Conservation (phyloP, 352 stramenopile species). For the Globisporangium nodosum region DNA sequence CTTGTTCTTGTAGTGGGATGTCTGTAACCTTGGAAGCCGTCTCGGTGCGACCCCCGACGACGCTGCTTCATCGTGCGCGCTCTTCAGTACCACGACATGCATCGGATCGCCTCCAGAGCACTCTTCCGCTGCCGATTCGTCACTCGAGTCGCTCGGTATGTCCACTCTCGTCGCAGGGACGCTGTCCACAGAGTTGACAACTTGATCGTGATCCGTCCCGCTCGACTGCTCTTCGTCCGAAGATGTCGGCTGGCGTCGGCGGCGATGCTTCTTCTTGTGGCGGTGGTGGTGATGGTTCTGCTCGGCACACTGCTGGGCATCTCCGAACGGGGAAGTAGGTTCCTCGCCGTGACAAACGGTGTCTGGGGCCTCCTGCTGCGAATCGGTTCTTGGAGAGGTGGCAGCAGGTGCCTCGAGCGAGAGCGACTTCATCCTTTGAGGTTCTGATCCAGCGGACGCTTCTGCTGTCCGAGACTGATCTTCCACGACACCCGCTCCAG, state of each 20-base stretch:
- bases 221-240: constrained; percentile 1
- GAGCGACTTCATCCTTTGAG: not conserved
- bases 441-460: not conserved
- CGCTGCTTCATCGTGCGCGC: not conserved
- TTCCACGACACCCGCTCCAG: no score
- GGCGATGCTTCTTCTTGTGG: constrained; percentile 6
- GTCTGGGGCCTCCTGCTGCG: not conserved
- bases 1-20: constrained; percentile 7
- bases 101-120: not conserved
- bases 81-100: constrained; percentile 2
- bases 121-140: not conserved
- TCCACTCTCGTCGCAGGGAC: not conserved
- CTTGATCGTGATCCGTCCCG: not conserved
- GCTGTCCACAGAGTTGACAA: not conserved
- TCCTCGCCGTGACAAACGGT: not conserved
- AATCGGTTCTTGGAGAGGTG: not conserved
- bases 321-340: no score
- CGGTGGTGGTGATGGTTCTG: constrained; percentile 1
- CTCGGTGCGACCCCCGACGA: not conserved
- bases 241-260: not conserved
- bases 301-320: not conserved
- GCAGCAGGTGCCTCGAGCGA: not conserved
- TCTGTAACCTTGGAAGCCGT: constrained; percentile 2
- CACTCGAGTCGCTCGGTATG: not conserved
- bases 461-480: not conserved